A percentile compares a stretch with the other conserved stretches of the same genome.
phyloP scores from a whole-genome alignment of 2,329 filamentous ascomycete genomes.

The Colletotrichum phormii region DNA sequence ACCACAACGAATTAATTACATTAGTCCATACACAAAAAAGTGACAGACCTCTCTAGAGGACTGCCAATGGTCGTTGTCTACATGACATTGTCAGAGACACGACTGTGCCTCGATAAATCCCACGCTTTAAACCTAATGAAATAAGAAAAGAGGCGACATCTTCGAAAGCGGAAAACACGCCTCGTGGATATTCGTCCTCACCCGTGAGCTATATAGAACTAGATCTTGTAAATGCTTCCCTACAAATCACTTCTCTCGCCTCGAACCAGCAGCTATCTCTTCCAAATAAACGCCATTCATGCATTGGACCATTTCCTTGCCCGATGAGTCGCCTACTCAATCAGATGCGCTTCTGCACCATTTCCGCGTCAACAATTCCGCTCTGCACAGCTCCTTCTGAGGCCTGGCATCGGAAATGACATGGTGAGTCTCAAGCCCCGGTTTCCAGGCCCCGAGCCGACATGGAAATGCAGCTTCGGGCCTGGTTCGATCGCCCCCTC shows the following conservation, averaged over 20 bases:
- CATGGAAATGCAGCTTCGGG: slow-evolving; percentile 23
- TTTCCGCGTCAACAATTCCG: slow-evolving; percentile 4
- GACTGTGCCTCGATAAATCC: background rate
- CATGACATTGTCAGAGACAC: background rate
- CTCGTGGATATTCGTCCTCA: background rate
- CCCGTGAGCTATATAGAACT: slow-evolving; percentile 1
- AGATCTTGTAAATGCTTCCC: slow-evolving; percentile 23
- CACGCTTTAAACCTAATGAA: background rate
- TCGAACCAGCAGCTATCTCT: background rate
- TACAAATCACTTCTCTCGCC: background rate
- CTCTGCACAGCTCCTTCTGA: background rate
- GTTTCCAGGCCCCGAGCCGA: background rate
- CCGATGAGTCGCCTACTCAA: background rate
- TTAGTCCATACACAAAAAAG: slow-evolving; percentile 3
- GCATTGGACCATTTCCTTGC: slow-evolving; percentile 1
- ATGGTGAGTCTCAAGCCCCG: background rate
- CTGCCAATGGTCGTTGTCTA: background rate
- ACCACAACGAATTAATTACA: slow-evolving; percentile 11
- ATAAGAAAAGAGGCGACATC: background rate
- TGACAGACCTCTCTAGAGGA: background rate
- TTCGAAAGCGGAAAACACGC: background rate
- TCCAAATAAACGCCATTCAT: slow-evolving; percentile 25
- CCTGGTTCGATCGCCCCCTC: slow-evolving; percentile 25
- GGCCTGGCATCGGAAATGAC: slow-evolving; percentile 15
- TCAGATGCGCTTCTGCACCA: background rate